These are phyloP conservation scores for Dipsacomyces acuminosporus DNA, from an alignment of 371 early-diverging fungal genomes.

Conservation along the genomic window DNA sequence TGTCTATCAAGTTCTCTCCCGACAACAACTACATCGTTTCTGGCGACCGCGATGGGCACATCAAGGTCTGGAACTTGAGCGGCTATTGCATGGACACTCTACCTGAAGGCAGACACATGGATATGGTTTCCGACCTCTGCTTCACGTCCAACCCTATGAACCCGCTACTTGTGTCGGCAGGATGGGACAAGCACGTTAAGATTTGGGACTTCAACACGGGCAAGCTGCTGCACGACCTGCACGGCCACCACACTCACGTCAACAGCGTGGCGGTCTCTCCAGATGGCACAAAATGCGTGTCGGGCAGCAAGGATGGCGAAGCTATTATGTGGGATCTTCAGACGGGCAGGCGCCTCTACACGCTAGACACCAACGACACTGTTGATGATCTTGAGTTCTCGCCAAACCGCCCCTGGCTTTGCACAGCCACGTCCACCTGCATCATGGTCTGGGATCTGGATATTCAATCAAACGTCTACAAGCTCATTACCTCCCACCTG, in stretches of 20 bases:
- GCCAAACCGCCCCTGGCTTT: conserved; percentile 99
- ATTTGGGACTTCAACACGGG: conserved; percentile 98
- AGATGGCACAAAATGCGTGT: conserved; percentile 99
- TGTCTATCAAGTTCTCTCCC: conserved; percentile 85
- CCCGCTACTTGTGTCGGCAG: conserved; percentile 95
- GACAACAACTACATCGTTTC: conserved; percentile 78
- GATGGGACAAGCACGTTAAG: conserved; percentile 99
- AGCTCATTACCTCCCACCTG: conserved; percentile 87
- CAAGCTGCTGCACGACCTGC: conserved; percentile 98
- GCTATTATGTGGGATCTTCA: conserved; percentile 99
- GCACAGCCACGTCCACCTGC: conserved; percentile 93
- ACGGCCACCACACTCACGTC: conserved; percentile 97
- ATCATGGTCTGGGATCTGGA: conserved; percentile 99
- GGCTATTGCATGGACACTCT: no score
- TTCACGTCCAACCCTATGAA: conserved; percentile 98
- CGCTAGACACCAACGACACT: conserved; percentile 90
- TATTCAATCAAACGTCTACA: conserved; percentile 93
- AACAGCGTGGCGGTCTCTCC: conserved; percentile 98
- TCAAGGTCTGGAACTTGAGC: conserved; percentile 60
- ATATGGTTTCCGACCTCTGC: conserved; percentile 98
- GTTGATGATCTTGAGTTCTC: conserved; percentile 98
- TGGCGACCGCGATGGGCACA: conserved; percentile 87
- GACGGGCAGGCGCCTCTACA: conserved; percentile 99
- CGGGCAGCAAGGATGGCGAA: conserved; percentile 98
- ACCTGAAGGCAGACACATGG: conserved; percentile 91